These are phyloP conservation scores for Penicillium corylophilum DNA, from an alignment of 2,329 filamentous ascomycete species.

Conservation along the genomic window DNA sequence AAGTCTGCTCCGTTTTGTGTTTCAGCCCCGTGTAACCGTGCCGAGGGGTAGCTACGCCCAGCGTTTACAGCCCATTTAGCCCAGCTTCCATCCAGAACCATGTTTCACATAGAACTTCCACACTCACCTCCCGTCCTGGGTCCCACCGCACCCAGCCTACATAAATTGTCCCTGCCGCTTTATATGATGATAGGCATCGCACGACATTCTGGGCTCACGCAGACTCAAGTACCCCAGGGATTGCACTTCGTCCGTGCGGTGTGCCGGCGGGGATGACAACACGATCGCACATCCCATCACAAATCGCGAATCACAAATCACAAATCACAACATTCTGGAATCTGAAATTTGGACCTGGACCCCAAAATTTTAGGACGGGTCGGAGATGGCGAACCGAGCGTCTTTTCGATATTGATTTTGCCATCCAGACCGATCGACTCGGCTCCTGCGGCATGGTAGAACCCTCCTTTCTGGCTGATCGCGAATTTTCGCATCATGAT, in stretches of 20 bases:
- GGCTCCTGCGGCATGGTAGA: background rate
- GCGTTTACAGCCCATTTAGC: too few relatives aligned
- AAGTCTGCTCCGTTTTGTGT: background rate
- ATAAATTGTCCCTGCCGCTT: background rate
- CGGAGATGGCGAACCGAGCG: background rate
- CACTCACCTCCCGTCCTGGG: background rate
- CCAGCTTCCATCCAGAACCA: background rate
- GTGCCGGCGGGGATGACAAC: background rate
- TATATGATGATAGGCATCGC: conserved; percentile 1
- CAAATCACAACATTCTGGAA: too few relatives aligned
- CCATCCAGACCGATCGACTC: background rate
- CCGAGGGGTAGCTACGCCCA: background rate
- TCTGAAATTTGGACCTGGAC: background rate
- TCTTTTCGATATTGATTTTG: background rate
- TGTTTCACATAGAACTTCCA: background rate
- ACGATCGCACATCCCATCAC: background rate
- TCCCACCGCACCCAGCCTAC: background rate
- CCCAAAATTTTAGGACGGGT: background rate
- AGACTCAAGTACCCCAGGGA: background rate
- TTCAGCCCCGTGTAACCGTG: background rate
- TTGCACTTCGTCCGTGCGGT: background rate
- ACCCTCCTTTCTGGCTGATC: background rate
- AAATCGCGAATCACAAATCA: too few relatives aligned
- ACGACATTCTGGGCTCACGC: background rate
- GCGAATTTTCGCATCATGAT: background rate